Evolutionary conservation across 345 rosid genomes (phyloP).

Genomic region (Salix dunnii): DNA sequence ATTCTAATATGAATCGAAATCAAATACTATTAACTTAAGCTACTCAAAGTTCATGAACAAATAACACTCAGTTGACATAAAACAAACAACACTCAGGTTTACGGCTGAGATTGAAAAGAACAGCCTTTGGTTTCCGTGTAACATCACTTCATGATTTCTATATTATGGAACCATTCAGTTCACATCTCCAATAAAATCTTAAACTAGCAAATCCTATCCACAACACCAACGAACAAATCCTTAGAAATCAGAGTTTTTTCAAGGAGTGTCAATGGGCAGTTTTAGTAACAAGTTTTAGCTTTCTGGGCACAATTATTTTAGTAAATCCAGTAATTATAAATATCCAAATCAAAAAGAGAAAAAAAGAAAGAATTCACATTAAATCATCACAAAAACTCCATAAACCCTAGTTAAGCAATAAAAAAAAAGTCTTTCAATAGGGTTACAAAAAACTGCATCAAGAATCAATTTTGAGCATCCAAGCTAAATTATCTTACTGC

Average conservation of each 20-base stretch:
- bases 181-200: not conserved
- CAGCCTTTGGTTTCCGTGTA: not conserved
- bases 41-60: not conserved
- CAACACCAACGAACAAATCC: not conserved
- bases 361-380: not conserved
- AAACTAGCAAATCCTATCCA: not conserved
- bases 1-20: not conserved
- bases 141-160: not conserved
- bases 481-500: not conserved
- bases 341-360: not conserved
- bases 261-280: not conserved
- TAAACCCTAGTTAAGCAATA: not conserved
- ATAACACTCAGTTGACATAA: not conserved
- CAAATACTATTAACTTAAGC: not conserved
- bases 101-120: not conserved
- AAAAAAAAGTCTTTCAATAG: conserved; percentile 4
- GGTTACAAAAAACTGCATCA: not conserved
- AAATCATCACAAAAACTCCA: not conserved
- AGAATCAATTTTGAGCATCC: not conserved
- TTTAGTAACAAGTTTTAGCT: not conserved
- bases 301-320: not conserved
- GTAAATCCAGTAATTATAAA: not conserved
- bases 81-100: not conserved
- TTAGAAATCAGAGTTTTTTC: not conserved
- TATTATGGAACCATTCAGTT: not conserved